These are phyloP conservation scores for Diaporthe nobilis DNA, from an alignment of 2,329 filamentous ascomycete species.

Conservation along the genomic window DNA sequence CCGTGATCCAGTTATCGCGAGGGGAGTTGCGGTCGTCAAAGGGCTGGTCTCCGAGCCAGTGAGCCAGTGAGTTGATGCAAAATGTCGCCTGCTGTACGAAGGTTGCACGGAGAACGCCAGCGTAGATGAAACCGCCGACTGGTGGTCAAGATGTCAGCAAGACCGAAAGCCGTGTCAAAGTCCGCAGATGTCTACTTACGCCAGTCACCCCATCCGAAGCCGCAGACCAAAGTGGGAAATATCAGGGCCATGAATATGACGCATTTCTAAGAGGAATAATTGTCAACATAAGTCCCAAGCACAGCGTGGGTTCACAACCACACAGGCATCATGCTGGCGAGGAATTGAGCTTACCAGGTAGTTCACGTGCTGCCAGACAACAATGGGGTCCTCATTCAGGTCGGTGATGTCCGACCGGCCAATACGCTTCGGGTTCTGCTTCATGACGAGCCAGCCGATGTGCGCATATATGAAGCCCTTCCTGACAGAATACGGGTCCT, in stretches of 20 bases:
- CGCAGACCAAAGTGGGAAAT: constrained; percentile 82
- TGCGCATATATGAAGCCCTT: constrained; percentile 89
- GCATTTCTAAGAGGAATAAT: constrained; percentile 63
- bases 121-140: constrained; percentile 84
- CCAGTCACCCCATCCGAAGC: constrained; percentile 86
- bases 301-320: not conserved
- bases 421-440: constrained; percentile 91
- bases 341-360: constrained; percentile 66
- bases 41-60: constrained; percentile 93
- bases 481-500: constrained; percentile 91
- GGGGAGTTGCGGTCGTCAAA: constrained; percentile 95
- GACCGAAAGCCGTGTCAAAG: not conserved
- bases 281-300: not conserved
- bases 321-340: too few relatives aligned
- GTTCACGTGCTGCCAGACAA: constrained; percentile 90
- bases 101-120: constrained; percentile 87
- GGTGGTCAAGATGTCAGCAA: not conserved
- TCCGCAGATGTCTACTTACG: constrained; percentile 45
- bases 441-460: constrained; percentile 93
- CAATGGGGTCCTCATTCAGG: constrained; percentile 86
- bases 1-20: constrained; percentile 88
- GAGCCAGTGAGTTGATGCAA: constrained; percentile 91
- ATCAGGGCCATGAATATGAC: constrained; percentile 83
- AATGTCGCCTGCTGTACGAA: constrained; percentile 94
- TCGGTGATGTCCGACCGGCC: constrained; percentile 91